Conservation (phyloP, 176 grass and related monocot species). For the Microstegium vimineum region DNA sequence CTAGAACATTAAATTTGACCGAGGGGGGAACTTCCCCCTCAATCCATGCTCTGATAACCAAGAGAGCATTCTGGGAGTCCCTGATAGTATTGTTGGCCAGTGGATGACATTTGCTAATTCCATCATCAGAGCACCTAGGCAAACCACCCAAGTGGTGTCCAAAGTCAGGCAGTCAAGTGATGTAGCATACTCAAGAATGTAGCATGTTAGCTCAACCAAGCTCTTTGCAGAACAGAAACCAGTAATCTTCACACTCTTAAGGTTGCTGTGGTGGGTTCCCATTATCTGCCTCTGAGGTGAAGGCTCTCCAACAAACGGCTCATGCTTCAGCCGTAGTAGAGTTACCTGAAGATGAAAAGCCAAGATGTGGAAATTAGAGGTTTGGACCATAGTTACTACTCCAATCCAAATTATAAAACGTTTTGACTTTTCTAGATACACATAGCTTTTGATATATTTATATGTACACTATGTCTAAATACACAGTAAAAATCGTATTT, state of each 20-base stretch:
- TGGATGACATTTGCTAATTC: background rate
- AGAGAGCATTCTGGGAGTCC: background rate
- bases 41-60: background rate
- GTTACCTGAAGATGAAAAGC: background rate
- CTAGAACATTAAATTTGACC: background rate
- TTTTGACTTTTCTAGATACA: too few relatives aligned
- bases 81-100: background rate
- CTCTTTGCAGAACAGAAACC: background rate
- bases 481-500: too few relatives aligned
- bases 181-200: background rate
- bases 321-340: background rate
- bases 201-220: background rate
- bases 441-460: too few relatives aligned
- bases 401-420: too few relatives aligned
- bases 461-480: too few relatives aligned
- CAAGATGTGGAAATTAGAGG: background rate
- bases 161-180: background rate
- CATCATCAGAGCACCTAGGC: background rate
- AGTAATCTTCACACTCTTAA: background rate
- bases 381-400: background rate
- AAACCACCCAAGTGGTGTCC: background rate
- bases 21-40: background rate
- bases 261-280: background rate
- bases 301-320: background rate
- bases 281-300: background rate